Evolutionary conservation across 2,329 filamentous ascomycete species (phyloP), one percentile per base, ranked within the genome.

Genomic region (Fusarium sp.): DNA sequence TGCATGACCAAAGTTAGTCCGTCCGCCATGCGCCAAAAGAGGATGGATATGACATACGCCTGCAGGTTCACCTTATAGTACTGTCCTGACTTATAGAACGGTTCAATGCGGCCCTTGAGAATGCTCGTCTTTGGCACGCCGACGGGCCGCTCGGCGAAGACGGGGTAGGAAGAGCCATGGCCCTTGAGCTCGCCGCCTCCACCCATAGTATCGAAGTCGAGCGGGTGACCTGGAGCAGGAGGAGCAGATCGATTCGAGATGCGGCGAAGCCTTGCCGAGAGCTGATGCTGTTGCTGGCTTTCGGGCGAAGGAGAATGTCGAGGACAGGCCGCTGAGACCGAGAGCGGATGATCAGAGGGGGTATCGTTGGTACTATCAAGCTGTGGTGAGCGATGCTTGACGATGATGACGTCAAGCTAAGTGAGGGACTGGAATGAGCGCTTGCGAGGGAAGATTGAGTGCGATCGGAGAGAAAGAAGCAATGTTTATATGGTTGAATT

Each of bases 41-140:
- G 22, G 16, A 18, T n/a, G 14, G n/a, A 22, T n/a, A 48, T n/a
- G 48, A 41, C 91, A 74, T 85, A 94, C 90, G 93, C 90, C 68
- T 92, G 86, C 56, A 97, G 87, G 79, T 95, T 95, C 76, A 94
- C 88, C 67, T 89, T 88, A 72, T 92, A 88, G 85, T 95, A 97
- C 84, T 97, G 94, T 59, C 95, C 95, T 57, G 86, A 86, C 69
- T 90, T 90, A 69, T 94, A 95, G 84, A 98, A 98, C 79, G 94
- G 92, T 71, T 89, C 87, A 80, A 98, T 92, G 64, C 96, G 92
- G 77, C 95, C 92, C 80, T 92, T 93, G 85, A 98, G 97, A 83
- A 98, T 95, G 81, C 90, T 91, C 77, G 92, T 88, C 82, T 98
- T 98, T 81, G 93, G 91, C 84, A 97, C 93, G 74, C 94, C 95